These are phyloP conservation scores for Capsicum chinense DNA, from an alignment of 257 asterid genomes.

Conservation along the genomic window DNA sequence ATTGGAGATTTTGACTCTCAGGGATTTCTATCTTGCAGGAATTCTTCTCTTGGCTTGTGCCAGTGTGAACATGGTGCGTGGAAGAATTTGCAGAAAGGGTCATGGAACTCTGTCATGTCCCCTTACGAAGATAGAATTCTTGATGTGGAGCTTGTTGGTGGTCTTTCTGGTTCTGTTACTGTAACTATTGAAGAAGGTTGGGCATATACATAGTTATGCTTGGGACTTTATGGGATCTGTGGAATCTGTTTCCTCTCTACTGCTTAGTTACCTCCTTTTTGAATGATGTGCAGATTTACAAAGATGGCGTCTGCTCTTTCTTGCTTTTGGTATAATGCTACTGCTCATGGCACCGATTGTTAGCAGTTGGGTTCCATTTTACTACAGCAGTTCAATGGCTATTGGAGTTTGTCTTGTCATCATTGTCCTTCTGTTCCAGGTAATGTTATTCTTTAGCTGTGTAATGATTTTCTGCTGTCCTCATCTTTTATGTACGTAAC, in stretches of 20 bases:
- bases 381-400: slow-evolving; percentile 94
- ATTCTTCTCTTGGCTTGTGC: slow-evolving; percentile 74
- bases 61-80: slow-evolving; percentile 67
- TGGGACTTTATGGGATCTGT: not conserved
- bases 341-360: slow-evolving; percentile 85
- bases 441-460: slow-evolving; percentile 34
- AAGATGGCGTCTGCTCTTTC: slow-evolving; percentile 68
- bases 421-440: slow-evolving; percentile 90
- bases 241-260: slow-evolving; percentile 27
- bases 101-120: slow-evolving; percentile 63
- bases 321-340: slow-evolving; percentile 65
- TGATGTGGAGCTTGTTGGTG: slow-evolving; percentile 72
- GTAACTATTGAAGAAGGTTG: slow-evolving; percentile 65
- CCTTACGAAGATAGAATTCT: slow-evolving; percentile 72
- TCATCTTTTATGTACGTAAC: slow-evolving; percentile 20
- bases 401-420: slow-evolving; percentile 84
- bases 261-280: slow-evolving; percentile 26
- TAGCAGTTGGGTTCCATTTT: slow-evolving; percentile 94
- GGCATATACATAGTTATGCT: slow-evolving; percentile 25
- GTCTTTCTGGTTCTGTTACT: slow-evolving; percentile 70
- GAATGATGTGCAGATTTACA: slow-evolving; percentile 65
- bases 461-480: slow-evolving; percentile 3
- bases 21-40: slow-evolving; percentile 56
- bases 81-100: slow-evolving; percentile 66
- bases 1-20: not conserved